Percentiles rank a stretch among this genome's conserved stretches.
Evolutionary conservation across 495 filamentous ascomycete species (phyloP).

Genomic region (Aspergillus cristatus): DNA sequence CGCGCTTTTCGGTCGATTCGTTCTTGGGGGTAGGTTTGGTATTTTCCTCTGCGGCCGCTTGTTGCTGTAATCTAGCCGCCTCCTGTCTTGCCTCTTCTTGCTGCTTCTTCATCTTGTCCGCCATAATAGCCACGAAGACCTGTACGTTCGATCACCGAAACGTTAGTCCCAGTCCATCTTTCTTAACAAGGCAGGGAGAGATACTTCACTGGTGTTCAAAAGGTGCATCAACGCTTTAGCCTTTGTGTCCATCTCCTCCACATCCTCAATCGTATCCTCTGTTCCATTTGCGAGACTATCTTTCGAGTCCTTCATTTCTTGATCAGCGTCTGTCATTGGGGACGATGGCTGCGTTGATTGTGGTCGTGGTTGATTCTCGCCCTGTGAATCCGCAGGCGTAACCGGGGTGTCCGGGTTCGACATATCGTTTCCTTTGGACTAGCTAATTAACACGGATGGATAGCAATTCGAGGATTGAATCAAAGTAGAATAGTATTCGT

Average conservation of each 20-base stretch:
- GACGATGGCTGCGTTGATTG: conserved; percentile 39
- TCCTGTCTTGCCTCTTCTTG: conserved; percentile 45
- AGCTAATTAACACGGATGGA: conserved; percentile 2
- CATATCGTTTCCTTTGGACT: conserved; percentile 7
- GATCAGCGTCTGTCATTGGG: conserved; percentile 19
- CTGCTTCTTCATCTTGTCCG: conserved; percentile 53
- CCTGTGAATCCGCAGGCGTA: conserved; percentile 24
- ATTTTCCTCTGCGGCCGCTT: conserved; percentile 10
- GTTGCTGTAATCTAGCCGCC: conserved; percentile 35
- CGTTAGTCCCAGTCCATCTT: background rate
- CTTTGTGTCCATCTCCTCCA: conserved; percentile 32
- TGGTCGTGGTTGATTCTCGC: conserved; percentile 17
- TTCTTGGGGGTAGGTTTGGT: conserved; percentile 8
- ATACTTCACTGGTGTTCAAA: conserved; percentile 43
- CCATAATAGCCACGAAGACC: conserved; percentile 47
- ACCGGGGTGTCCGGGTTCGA: conserved; percentile 28
- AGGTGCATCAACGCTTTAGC: conserved; percentile 35
- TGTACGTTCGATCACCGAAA: conserved; percentile 8
- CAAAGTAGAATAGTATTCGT: no score
- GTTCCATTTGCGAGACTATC: conserved; percentile 4
- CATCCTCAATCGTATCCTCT: conserved; percentile 15
- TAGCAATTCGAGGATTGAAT: conserved; percentile 2
- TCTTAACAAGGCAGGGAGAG: conserved; percentile 1
- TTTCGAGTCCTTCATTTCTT: conserved; percentile 10
- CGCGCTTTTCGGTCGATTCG: conserved; percentile 14